A percentile compares a stretch with the other conserved stretches of the same genome.
Conservation (phyloP, 2,329 filamentous ascomycete genomes). For the Trichoderma hamatum region DNA sequence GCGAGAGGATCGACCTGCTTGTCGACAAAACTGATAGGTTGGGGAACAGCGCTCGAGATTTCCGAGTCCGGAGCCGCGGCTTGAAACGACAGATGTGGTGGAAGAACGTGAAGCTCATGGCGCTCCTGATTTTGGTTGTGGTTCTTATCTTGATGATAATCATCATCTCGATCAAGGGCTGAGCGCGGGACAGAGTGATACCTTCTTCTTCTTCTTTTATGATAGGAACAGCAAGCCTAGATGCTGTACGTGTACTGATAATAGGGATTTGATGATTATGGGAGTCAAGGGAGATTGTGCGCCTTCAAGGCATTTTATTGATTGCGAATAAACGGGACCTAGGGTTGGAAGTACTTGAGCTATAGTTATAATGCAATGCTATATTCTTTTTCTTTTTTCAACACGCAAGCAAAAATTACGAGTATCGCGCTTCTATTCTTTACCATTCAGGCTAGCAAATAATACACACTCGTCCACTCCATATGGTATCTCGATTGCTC, state of each 20-base stretch:
- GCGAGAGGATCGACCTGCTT: conserved; percentile 89
- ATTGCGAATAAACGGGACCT: conserved; percentile 8
- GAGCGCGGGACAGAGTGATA: not conserved
- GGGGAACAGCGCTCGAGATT: conserved; percentile 86
- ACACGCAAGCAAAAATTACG: not conserved
- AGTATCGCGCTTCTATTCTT: not conserved
- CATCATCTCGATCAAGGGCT: conserved; percentile 56
- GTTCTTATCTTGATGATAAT: conserved; percentile 59
- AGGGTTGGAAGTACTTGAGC: conserved; percentile 3
- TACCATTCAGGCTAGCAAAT: not conserved
- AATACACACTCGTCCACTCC: not conserved
- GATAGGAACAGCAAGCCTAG: conserved; percentile 9
- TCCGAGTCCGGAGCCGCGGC: conserved; percentile 82
- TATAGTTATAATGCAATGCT: conserved; percentile 1
- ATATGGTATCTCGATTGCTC: not conserved
- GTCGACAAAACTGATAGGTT: conserved; percentile 96
- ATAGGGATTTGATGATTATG: conserved; percentile 11
- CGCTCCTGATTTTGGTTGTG: conserved; percentile 71
- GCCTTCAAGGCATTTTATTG: not conserved
- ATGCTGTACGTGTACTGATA: conserved; percentile 18
- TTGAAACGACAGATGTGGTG: conserved; percentile 97
- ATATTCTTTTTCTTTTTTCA: not conserved
- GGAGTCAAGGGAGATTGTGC: conserved; percentile 13
- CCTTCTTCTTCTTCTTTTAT: not conserved
- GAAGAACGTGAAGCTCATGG: conserved; percentile 98